Conservation (phyloP, 805 yeast species). For the Kuraishia molischiana region DNA sequence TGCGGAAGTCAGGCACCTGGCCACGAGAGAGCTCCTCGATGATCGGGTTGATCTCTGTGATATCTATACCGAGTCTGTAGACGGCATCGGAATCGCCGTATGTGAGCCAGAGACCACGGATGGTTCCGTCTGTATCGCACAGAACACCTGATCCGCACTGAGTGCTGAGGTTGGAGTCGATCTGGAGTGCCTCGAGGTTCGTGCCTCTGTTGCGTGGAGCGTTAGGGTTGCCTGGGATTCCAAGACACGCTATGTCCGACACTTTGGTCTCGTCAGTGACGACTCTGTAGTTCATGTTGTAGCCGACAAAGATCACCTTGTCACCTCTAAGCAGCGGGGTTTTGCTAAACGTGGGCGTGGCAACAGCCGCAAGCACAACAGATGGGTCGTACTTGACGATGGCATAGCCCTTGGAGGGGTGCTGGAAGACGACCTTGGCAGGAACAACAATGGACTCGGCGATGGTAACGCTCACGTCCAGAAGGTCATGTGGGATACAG, state of each 20-base stretch:
- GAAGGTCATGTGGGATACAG: slow-evolving; percentile 72
- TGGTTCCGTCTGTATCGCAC: slow-evolving; percentile 66
- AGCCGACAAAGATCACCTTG: slow-evolving; percentile 70
- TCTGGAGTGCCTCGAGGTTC: slow-evolving; percentile 65
- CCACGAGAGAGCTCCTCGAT: slow-evolving; percentile 39
- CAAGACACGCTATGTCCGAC: slow-evolving; percentile 65
- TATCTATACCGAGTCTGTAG: slow-evolving; percentile 70
- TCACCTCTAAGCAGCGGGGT: slow-evolving; percentile 65
- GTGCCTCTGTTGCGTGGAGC: slow-evolving; percentile 82
- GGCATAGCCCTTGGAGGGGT: slow-evolving; percentile 82
- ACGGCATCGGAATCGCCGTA: slow-evolving; percentile 56
- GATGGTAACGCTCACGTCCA: slow-evolving; percentile 67
- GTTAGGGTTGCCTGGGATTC: slow-evolving; percentile 56
- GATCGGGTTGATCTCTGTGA: slow-evolving; percentile 50
- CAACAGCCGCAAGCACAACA: slow-evolving; percentile 60
- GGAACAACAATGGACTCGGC: slow-evolving; percentile 82
- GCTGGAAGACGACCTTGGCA: slow-evolving; percentile 72
- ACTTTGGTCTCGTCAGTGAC: slow-evolving; percentile 69
- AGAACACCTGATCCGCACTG: slow-evolving; percentile 77
- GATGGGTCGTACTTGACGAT: slow-evolving; percentile 74
- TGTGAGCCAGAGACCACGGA: slow-evolving; percentile 80
- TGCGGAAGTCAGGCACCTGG: slow-evolving; percentile 43
- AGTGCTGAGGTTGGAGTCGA: slow-evolving; percentile 62
- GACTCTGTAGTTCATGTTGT: slow-evolving; percentile 57
- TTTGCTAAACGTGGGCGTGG: slow-evolving; percentile 53